Base-by-base conservation (phyloP, 345 rosid species). In the thale cress (Arabidopsis thaliana) region DNA sequence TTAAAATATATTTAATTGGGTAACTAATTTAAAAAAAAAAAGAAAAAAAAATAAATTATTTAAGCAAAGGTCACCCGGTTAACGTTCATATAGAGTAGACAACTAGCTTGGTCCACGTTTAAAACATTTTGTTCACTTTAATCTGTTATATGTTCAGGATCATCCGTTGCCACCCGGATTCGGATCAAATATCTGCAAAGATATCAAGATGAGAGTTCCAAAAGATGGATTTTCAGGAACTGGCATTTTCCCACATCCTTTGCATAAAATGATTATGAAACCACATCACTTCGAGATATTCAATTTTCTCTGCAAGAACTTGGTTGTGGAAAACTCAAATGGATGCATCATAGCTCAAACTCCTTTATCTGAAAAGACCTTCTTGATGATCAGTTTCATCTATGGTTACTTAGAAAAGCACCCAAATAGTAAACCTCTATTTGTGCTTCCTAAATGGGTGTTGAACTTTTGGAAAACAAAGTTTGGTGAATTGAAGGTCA, bases 361-460 rank as follows among this genome's bases (percentile, higher is more conserved):
- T n/a, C 50, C 8, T n/a, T 2, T 45, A 45, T 45, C 8, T 6
- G 50, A 45, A 16, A 45, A 45, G 50, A 45, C 4, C 3, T 45
- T 45, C 50, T 45, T 45, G 23, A 45, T 45, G 22, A 6, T n/a
- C 23, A n/a, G 6, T n/a, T 45, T 87, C 76, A 73, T 87, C 66
- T 87, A 87, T 30, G 83, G 90, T 60, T 89, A 86, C 67, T 73
- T 89, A 34, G 84, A 90, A 30, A 89, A 82, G 65, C 78, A 79
- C 66, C 87, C 90, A 5, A 68, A 83, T 34, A 91, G 82, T 33
- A 87, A 82, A 55, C 90, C 88, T 7, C 72, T 89, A 42, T 84
- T 85, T 13, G 82, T 87, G 51, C 85, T 89, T 37, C 89, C 95
- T 0, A 89, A 87, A 76, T 88, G 90, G 61, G 83, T 89, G 34